Evolutionary conservation across 2,329 filamentous ascomycete genomes (phyloP), one percentile per base, ranked within the genome.

Genomic region (Aspergillus quadrilineatus): DNA sequence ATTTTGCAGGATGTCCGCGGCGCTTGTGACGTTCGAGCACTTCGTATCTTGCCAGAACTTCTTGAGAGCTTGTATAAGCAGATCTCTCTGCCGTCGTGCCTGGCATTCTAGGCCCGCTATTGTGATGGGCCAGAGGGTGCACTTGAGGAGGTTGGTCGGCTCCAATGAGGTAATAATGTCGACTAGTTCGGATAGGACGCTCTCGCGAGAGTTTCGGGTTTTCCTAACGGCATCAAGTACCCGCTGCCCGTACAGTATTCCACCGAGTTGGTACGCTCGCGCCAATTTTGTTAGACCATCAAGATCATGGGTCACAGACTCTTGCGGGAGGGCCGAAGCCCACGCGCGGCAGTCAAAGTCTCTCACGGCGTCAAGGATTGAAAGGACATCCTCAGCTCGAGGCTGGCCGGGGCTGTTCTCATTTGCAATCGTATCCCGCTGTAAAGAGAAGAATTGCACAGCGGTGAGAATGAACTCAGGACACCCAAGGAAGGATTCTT

Each of bases 401-500:
- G 56, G 48, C 10, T 57, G 36, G 5, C 56, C 28, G 4, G 59
- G 37, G 0, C 22, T 17, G 5, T 44, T 17, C 1, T 62, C 59
- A 1, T 54, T 55, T 2, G 51, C 41, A 4, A 69, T 58, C 26
- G 55, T 55, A 55, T 71, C 69, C 32, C 69, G 58, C 50, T 67
- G 63, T 10, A 59, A 54, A 0, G 69, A 69, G 8, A 72, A 52
- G 14, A 47, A 63, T 54, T 67, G 68, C 2, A 72, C 66, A 6
- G 65, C 66, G 29, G 59, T 64, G 3, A 73, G 50, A 1, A 74
- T 58, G 45, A 69, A 71, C 32, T 67, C 69, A 0, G 71, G 71
- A 42, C 71, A 74, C 7, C 71, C 71, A 12, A 74, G 69, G 43
- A 73, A 73, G 1, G 71, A 73, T 26, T 65, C 56, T 42, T 74